Base-by-base conservation (phyloP, 2,329 filamentous ascomycete genomes). In the Thyridium curvatum region DNA sequence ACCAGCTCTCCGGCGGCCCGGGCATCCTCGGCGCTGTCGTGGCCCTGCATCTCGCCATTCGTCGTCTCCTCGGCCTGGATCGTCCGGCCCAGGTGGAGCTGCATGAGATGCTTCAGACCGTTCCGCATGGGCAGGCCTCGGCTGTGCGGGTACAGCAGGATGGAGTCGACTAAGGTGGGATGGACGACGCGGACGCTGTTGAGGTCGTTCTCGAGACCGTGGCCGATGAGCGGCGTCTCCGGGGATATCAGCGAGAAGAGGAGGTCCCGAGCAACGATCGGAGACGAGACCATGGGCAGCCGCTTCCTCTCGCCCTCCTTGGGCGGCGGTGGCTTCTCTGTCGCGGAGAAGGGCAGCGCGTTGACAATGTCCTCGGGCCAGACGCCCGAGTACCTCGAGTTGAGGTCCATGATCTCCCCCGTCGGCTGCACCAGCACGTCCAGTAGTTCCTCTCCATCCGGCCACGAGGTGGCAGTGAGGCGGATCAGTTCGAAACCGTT, bases 141-240 rank as follows among this genome's bases (percentile, higher is more conserved):
- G 12, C 71, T 78, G 53, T 94, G 88, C 0, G 90, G 89, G 56
- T 79, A 98, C 0, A 96, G 72, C 14, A 52, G 44, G 9, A 46
- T 41, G 1, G 50, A 52, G 40, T 53, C 50, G 31, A 43, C 42
- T 12, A 53, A 18, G 12, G 42, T 40, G 3, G 47, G 39, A 33
- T 52, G 49, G 16, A 51, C 45, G 18, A 52, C 46, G 16, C 49
- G 50, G 42, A 52, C 42, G 30, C 83, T 78, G 56, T 95, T 96
- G 40, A 98, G 74, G 53, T 98, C 93, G 55, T 98, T 98, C 53
- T 98, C 93, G 8, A 97, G 77, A 1, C 88, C 90, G 58, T 98
- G 93, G 0, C 93, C 93, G 34, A 98, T 86, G 1, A 98, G 64
- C 0, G 90, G 86, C 0, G 90, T 98, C 0, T 73, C 65, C 0